Base-by-base conservation (phyloP, 257 asterid species). In the Capsicum pubescens region DNA sequence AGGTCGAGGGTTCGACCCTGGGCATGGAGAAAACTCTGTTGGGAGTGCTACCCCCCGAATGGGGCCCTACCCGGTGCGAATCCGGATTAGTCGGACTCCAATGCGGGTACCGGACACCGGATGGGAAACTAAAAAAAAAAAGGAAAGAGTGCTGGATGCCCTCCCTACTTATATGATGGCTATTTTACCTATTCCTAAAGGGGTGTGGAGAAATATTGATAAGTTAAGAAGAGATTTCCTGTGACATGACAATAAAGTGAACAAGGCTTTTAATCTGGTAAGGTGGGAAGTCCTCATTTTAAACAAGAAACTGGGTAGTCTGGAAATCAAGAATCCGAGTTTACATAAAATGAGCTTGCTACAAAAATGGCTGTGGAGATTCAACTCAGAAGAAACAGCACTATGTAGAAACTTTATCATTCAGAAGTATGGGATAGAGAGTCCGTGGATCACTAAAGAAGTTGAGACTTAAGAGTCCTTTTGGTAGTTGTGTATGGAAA, bases 151-250 rank as follows among this genome's bases (percentile, higher is more conserved):
- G 9, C 26, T 11, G 17, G 7, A 64, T 64, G 71, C 44, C 17
- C 71, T 63, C 26, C 44, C 44, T 26, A 64, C 44, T 11, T 26
- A 5, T 21, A 26, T 64, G 71, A 64, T 64, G 44, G 9, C 13
- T 64, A 64, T 64, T 64, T 63, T 64, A 44, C 44, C 44, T 26
- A 64, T 26, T 64, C 8, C 71, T 64, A 26, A 12, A 63, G 6
- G 17, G 44, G 5, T 26, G 44, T 17, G 26, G 71, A 64, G 11
- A 64, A 64, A 64, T 15, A 64, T 64, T 26, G 44, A 26, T 26
- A 64, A 64, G 39, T 26, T 64, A 64, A 64, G 70, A 26, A 64
- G 44, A 64, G 70, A 64, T 64, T 64, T 26, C 68, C 13, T 64
- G 26, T 64, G 71, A 16, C 44, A 64, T 64, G 44, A 14, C 71